A percentile compares a stretch with the other conserved stretches of the same genome.
phyloP scores from a whole-genome alignment of 768 basidiomycete species.

The Phlebiopsis flavidoalba region DNA sequence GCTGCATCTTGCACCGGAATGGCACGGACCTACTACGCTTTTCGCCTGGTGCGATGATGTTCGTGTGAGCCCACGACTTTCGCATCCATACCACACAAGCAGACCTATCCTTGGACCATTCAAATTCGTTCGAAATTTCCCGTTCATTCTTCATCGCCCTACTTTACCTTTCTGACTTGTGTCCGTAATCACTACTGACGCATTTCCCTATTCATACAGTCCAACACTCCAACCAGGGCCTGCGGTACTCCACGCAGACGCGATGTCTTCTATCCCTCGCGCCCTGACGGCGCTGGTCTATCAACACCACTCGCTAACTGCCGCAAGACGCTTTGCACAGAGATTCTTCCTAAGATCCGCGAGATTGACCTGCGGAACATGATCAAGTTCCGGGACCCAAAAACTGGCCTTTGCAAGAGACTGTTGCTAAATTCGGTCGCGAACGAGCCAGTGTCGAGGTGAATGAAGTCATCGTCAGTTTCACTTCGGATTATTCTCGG shows the following conservation, averaged over 20 bases:
- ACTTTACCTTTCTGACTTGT: neutral
- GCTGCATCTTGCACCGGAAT: too few species aligned
- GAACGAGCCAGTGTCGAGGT: slow-evolving; percentile 72
- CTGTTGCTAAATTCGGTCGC: slow-evolving; percentile 62
- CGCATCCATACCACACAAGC: neutral
- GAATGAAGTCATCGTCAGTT: slow-evolving; percentile 14
- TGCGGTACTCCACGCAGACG: slow-evolving; percentile 72
- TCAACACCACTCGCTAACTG: slow-evolving; percentile 77
- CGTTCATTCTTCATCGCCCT: neutral
- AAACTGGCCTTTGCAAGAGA: slow-evolving; percentile 68
- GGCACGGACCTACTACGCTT: too few species aligned
- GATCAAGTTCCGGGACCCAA: slow-evolving; percentile 81
- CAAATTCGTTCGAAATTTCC: neutral
- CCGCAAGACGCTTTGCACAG: slow-evolving; percentile 87
- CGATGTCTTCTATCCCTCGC: slow-evolving; percentile 82
- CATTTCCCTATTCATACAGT: slow-evolving; percentile 26
- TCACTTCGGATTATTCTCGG: neutral
- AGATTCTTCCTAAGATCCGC: slow-evolving; percentile 83
- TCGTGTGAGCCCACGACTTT: neutral
- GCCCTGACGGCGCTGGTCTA: slow-evolving; percentile 87
- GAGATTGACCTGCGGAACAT: slow-evolving; percentile 75
- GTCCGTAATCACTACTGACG: neutral
- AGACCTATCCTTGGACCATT: neutral
- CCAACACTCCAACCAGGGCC: slow-evolving; percentile 41
- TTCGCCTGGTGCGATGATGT: neutral